These are phyloP conservation scores for Amylostereum areolatum DNA, from an alignment of 1,284 basidiomycete genomes.

Conservation along the genomic window DNA sequence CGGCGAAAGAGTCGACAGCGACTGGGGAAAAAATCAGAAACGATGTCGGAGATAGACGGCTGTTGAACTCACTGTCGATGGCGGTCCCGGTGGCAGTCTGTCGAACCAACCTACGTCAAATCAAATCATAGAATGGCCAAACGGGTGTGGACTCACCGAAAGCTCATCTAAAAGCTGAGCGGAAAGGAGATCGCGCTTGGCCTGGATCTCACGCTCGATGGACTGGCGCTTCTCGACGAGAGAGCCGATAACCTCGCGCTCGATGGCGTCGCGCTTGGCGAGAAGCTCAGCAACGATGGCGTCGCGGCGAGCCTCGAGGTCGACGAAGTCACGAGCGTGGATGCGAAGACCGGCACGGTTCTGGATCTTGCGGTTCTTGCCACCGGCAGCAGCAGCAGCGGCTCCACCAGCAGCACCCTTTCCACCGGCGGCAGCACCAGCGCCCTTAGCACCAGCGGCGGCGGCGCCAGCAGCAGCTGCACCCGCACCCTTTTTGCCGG, in stretches of 20 bases:
- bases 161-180: constrained; percentile 4
- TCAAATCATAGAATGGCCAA: too few species aligned
- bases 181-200: constrained; percentile 1
- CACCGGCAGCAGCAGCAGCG: too few species aligned
- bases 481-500: not conserved
- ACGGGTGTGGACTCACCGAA: too few species aligned
- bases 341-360: not conserved
- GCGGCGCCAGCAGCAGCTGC: not conserved
- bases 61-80: constrained; percentile 3
- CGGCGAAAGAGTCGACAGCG: not conserved
- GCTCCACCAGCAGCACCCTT: too few species aligned
- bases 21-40: too few species aligned
- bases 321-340: not conserved
- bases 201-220: not conserved
- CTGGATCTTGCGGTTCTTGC: not conserved
- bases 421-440: not conserved
- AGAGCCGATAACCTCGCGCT: not conserved
- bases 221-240: not conserved
- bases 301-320: not conserved
- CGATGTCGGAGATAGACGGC: too few species aligned
- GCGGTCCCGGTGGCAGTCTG: constrained; percentile 3
- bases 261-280: not conserved
- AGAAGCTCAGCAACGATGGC: not conserved
- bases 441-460: not conserved
- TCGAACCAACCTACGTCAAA: too few species aligned